These are phyloP conservation scores for Microsporum audouinii DNA, from an alignment of 2,329 filamentous ascomycete species.

Conservation along the genomic window DNA sequence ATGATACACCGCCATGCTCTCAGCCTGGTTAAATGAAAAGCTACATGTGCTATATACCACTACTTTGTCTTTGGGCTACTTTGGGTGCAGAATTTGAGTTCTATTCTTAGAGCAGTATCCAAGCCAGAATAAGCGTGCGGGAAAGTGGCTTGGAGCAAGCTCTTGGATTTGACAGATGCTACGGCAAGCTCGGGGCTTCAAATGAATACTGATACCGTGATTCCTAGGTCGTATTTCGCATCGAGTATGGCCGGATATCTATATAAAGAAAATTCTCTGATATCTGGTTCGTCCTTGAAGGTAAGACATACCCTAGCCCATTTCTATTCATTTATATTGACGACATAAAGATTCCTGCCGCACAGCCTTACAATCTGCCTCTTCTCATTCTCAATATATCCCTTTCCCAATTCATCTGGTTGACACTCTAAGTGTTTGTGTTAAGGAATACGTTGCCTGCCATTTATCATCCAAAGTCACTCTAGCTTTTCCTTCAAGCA, in stretches of 20 bases:
- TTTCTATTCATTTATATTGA: neutral
- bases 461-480: no score
- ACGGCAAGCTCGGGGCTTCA: neutral
- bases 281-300: neutral
- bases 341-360: neutral
- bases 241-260: neutral
- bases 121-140: neutral
- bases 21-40: neutral
- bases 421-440: no score
- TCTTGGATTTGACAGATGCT: neutral
- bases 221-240: neutral
- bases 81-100: neutral
- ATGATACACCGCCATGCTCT: neutral
- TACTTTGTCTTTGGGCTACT: neutral
- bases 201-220: neutral
- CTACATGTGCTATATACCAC: neutral
- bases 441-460: no score
- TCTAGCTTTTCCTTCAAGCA: no score
- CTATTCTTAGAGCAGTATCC: neutral
- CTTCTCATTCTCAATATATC: no score
- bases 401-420: no score
- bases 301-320: neutral
- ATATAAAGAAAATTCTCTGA: neutral
- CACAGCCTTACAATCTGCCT: neutral
- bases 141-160: neutral